These are phyloP conservation scores for Torulaspora quercuum DNA, from an alignment of 805 yeast genomes.

Conservation along the genomic window DNA sequence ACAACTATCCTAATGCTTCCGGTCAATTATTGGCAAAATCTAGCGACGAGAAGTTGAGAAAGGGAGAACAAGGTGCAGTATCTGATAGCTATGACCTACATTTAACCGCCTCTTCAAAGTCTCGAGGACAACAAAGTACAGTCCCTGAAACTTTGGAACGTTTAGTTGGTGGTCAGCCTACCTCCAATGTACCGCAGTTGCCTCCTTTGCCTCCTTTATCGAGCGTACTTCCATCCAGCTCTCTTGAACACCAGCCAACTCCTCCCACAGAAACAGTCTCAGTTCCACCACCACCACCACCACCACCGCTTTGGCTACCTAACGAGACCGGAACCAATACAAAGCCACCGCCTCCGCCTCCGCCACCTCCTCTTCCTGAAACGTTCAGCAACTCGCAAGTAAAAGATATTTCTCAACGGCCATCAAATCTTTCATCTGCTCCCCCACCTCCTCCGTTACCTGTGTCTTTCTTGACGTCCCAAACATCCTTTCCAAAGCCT, in stretches of 20 bases:
- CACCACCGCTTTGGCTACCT: slow-evolving; percentile 31
- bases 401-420: background rate
- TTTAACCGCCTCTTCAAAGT: too few species aligned
- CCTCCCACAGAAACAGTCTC: too few species aligned
- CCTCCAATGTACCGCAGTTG: too few species aligned
- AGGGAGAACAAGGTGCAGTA: too few species aligned
- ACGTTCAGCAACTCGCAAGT: slow-evolving; percentile 24
- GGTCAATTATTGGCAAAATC: background rate
- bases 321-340: slow-evolving; percentile 10
- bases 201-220: too few species aligned
- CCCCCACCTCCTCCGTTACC: slow-evolving; percentile 31
- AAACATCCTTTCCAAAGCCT: slow-evolving; percentile 38
- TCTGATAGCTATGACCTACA: too few species aligned
- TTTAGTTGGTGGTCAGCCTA: too few species aligned
- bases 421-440: slow-evolving; percentile 1
- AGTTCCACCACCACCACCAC: slow-evolving; percentile 38
- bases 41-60: too few species aligned
- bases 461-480: slow-evolving; percentile 11
- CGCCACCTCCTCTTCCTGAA: slow-evolving; percentile 39
- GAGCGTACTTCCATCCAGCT: too few species aligned
- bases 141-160: too few species aligned
- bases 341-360: slow-evolving; percentile 5
- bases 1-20: background rate
- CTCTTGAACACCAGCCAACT: too few species aligned
- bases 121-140: too few species aligned